Evolutionary conservation across 805 yeast genomes (phyloP).

Genomic region (Sugiyamaella qingdaonensis): DNA sequence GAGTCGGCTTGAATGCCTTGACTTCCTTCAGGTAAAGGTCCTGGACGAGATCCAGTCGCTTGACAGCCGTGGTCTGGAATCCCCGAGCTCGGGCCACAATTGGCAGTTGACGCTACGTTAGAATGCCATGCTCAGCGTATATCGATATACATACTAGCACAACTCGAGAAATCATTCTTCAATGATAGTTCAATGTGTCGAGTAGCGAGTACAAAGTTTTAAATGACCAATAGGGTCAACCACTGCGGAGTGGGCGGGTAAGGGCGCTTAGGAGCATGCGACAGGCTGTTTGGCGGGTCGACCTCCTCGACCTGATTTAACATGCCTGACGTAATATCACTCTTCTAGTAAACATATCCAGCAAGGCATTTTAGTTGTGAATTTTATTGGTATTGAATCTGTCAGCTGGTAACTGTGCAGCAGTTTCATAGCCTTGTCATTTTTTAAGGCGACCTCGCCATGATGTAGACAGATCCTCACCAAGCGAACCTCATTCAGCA

Average conservation of each 20-base stretch:
- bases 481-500: too few species aligned
- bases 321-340: too few species aligned
- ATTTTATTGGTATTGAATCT: too few species aligned
- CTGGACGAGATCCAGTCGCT: slow-evolving; percentile 52
- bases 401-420: too few species aligned
- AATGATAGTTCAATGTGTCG: neutral
- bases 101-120: slow-evolving; percentile 14
- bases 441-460: too few species aligned
- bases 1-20: slow-evolving; percentile 82
- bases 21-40: slow-evolving; percentile 85
- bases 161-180: slow-evolving; percentile 15
- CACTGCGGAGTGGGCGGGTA: neutral
- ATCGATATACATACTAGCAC: slow-evolving; percentile 15
- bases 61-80: slow-evolving; percentile 16
- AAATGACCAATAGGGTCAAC: neutral
- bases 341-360: too few species aligned
- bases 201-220: neutral
- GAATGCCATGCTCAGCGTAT: neutral
- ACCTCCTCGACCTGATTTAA: neutral
- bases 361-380: too few species aligned
- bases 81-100: slow-evolving; percentile 14
- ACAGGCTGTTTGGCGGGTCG: neutral
- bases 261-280: neutral
- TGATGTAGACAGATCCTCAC: too few species aligned
- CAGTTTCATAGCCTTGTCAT: too few species aligned